phyloP scores from a whole-genome alignment of 1,139 yeast genomes.

The Suhomyces bolitotheri region DNA sequence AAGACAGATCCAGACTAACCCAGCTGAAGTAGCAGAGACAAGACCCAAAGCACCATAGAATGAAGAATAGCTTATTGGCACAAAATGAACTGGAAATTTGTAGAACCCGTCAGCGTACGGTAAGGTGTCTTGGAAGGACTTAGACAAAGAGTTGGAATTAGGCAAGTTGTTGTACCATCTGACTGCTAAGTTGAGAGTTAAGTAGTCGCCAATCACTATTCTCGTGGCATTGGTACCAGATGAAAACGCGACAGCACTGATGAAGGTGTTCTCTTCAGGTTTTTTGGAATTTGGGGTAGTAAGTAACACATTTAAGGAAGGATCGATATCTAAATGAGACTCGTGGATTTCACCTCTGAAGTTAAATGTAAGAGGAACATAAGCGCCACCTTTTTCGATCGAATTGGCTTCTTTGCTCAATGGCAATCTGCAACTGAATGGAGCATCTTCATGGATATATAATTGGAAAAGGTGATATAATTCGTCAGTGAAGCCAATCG shows the following conservation, averaged over 20 bases:
- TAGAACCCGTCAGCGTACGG: constrained; percentile 48
- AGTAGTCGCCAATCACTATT: constrained; percentile 62
- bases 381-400: constrained; percentile 51
- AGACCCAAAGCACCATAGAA: constrained; percentile 26
- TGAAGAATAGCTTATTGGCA: constrained; percentile 30
- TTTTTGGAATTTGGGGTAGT: constrained; percentile 36
- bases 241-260: constrained; percentile 61
- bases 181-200: constrained; percentile 59
- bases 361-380: constrained; percentile 62
- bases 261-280: constrained; percentile 39
- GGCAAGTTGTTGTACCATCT: constrained; percentile 52
- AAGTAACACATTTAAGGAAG: constrained; percentile 55
- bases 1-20: constrained; percentile 26
- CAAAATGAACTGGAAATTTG: constrained; percentile 33
- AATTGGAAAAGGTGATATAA: constrained; percentile 71
- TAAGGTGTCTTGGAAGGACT: constrained; percentile 16
- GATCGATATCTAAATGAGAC: constrained; percentile 69
- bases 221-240: constrained; percentile 64
- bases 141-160: constrained; percentile 21
- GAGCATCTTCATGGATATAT: constrained; percentile 75
- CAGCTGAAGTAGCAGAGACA: constrained; percentile 27
- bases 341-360: constrained; percentile 69
- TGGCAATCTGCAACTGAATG: constrained; percentile 69
- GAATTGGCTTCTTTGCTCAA: constrained; percentile 44
- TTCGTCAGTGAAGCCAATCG: constrained; percentile 65